phyloP scores from a whole-genome alignment of 805 yeast species.

The Candida sanyiensis region DNA sequence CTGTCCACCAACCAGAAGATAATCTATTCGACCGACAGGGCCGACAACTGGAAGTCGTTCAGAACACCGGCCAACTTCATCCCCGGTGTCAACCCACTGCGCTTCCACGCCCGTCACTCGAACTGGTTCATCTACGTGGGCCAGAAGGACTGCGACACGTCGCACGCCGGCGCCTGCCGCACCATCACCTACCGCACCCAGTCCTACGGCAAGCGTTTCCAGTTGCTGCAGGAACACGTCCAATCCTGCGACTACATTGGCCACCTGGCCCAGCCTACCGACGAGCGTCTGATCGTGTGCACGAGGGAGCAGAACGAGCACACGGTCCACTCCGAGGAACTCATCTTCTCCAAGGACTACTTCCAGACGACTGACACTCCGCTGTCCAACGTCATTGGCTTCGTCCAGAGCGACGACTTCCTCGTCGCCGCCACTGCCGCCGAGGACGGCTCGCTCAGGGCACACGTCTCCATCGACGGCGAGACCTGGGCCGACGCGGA shows the following conservation, averaged over 20 bases:
- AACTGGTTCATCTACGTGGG: conserved; percentile 68
- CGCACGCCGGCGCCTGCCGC: conserved; percentile 39
- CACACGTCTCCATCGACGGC: conserved; percentile 79
- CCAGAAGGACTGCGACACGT: conserved; percentile 43
- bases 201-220: conserved; percentile 65
- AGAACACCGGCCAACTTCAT: conserved; percentile 44
- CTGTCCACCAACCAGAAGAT: conserved; percentile 25
- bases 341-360: conserved; percentile 27
- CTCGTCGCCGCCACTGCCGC: conserved; percentile 63
- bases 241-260: conserved; percentile 65
- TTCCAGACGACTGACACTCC: conserved; percentile 29
- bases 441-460: conserved; percentile 49
- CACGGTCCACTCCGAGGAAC: conserved; percentile 26
- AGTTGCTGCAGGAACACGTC: conserved; percentile 46
- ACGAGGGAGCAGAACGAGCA: conserved; percentile 37
- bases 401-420: conserved; percentile 65
- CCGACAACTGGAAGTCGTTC: conserved; percentile 42
- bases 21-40: conserved; percentile 69
- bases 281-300: conserved; percentile 60
- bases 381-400: conserved; percentile 62
- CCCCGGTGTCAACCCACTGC: conserved; percentile 43
- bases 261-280: conserved; percentile 38
- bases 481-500: conserved; percentile 65
- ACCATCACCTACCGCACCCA: conserved; percentile 54
- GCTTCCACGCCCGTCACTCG: conserved; percentile 55